A percentile compares a stretch with the other conserved stretches of the same genome.
phyloP scores from a whole-genome alignment of 208 protist genomes.

The Blastocrithidia nonstop region DNA sequence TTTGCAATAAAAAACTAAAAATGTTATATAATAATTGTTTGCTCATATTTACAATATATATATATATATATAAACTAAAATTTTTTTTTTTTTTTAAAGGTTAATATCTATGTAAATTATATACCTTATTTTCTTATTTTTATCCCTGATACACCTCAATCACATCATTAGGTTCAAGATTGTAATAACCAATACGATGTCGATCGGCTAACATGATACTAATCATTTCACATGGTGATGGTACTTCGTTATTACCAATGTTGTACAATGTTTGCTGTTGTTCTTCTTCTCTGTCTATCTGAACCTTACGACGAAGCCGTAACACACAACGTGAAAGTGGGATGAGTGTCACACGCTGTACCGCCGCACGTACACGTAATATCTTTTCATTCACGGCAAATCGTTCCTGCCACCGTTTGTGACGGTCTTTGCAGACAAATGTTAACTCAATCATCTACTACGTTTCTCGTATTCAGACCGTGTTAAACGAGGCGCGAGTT shows the following conservation, averaged over 20 bases:
- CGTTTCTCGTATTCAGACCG: too few species aligned
- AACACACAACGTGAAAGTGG: constrained; percentile 67
- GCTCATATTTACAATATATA: too few species aligned
- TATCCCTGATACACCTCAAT: constrained; percentile 67
- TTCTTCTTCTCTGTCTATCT: neutral
- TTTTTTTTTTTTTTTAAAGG: neutral
- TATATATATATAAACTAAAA: neutral
- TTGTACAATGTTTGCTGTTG: too few species aligned
- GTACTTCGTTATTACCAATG: too few species aligned
- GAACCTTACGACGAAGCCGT: constrained; percentile 7
- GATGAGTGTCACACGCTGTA: constrained; percentile 70
- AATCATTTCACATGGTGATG: neutral
- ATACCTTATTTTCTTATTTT: neutral
- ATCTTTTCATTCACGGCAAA: constrained; percentile 55
- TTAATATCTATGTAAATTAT: neutral
- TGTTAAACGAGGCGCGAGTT: too few species aligned
- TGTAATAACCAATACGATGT: constrained; percentile 58
- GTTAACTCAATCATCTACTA: too few species aligned
- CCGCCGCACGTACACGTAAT: constrained; percentile 47
- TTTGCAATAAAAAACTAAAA: too few species aligned
- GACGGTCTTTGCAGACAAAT: too few species aligned
- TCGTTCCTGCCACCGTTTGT: constrained; percentile 49
- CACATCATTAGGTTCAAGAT: constrained; percentile 36
- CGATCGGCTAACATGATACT: constrained; percentile 36
- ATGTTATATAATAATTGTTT: too few species aligned